A percentile compares a stretch with the other conserved stretches of the same genome.
These are phyloP conservation scores for Fusarium piperis DNA, from an alignment of 2,329 filamentous ascomycete species.

Conservation along the genomic window DNA sequence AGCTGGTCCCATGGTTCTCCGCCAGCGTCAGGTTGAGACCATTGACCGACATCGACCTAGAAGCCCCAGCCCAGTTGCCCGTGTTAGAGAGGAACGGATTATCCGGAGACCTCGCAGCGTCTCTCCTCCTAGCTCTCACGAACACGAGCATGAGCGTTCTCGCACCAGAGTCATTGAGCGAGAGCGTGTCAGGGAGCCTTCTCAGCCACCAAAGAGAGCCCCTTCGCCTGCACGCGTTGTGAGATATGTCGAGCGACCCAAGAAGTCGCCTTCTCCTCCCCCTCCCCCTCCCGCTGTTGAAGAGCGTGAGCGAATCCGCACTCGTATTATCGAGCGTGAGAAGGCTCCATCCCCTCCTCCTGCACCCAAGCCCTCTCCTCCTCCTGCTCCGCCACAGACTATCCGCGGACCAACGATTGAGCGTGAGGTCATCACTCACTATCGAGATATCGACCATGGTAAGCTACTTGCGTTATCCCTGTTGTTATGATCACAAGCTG, in stretches of 20 bases:
- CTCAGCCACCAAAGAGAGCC: slow-evolving; percentile 50
- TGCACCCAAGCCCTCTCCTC: slow-evolving; percentile 61
- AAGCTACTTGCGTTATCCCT: slow-evolving; percentile 43
- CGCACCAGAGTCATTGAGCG: slow-evolving; percentile 39
- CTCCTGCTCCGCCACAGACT: slow-evolving; percentile 69
- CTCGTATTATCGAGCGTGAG: slow-evolving; percentile 60
- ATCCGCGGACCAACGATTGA: slow-evolving; percentile 83
- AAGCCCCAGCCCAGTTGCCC: slow-evolving; percentile 54
- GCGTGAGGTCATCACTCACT: slow-evolving; percentile 89
- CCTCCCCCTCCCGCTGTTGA: slow-evolving; percentile 11
- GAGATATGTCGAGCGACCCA: slow-evolving; percentile 53
- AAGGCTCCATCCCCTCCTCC: slow-evolving; percentile 47
- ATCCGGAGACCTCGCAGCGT: slow-evolving; percentile 56
- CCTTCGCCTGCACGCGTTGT: slow-evolving; percentile 50
- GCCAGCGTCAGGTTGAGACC: slow-evolving; percentile 65
- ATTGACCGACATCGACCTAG: slow-evolving; percentile 59
- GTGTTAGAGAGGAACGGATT: slow-evolving; percentile 55
- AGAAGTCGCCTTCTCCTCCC: slow-evolving; percentile 48
- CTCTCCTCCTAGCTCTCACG: slow-evolving; percentile 51
- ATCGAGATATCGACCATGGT: slow-evolving; percentile 89
- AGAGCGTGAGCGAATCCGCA: slow-evolving; percentile 59
- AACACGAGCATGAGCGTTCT: slow-evolving; percentile 52
- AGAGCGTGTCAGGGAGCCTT: slow-evolving; percentile 50
- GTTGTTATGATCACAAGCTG: neutral
- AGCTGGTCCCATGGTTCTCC: slow-evolving; percentile 62